Base-by-base conservation (phyloP, 2,329 filamentous ascomycete species). In the Phialocephala sp. region DNA sequence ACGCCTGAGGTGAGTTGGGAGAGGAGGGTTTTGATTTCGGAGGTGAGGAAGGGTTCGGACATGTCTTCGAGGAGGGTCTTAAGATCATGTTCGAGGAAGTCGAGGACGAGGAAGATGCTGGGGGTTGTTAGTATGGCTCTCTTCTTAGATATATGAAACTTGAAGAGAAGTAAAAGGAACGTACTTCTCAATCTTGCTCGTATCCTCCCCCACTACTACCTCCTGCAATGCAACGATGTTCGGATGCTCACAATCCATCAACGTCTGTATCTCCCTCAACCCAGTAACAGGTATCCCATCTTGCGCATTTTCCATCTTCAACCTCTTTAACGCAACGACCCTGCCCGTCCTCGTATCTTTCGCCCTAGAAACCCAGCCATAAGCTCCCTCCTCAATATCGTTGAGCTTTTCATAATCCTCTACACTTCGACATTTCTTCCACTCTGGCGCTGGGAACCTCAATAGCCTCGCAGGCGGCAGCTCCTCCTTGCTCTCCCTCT, bases 31-130 rank as follows among this genome's bases (percentile, higher is more conserved):
- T 99, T 99, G 75, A 93, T 88, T 79, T 99, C 95, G 50, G 92
- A 97, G 1, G 92, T 90, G 63, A 97, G 85, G 77, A 99, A 99
- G 0, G 94, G 93, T 76, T 97, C 92, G 60, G 90, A 87, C 93
- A 98, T 97, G 76, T 96, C 92, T 78, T 96, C 92, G 69, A 97
- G 91, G 64, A 99, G 86, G 63, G 91, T 92, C 79, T 96, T 97
- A 64, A 99, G 88, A 76, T 99, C 95, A 83, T 99, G 95, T 82
- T 98, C 94, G 74, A 97, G 84, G 79, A 98, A 99, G 76, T 97
- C 94, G 84, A 99, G 94, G 69, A 98, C 95, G 64, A 99, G 87
- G 78, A 93, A 96, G 71, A 97, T 90, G 80, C 90, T 93, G 77
- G 78, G 72, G 69, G 18, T 11, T 35, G 59, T 65, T 58, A 66